These are phyloP conservation scores for Melanopsichium pennsylvanicum DNA, from an alignment of 1,284 basidiomycete species.

Conservation along the genomic window DNA sequence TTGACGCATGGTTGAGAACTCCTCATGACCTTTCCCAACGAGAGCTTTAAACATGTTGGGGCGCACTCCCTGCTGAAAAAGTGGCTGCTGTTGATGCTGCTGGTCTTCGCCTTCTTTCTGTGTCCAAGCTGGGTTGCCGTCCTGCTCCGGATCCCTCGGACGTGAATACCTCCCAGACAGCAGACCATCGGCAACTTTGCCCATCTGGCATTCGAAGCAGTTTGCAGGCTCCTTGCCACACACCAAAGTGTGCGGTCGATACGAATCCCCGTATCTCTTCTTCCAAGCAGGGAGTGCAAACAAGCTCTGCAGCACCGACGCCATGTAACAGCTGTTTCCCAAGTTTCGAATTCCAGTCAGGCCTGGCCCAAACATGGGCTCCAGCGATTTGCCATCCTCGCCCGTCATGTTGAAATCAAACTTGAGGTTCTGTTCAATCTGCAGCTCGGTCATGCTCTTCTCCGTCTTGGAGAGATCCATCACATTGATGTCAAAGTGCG, in stretches of 20 bases:
- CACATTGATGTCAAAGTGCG: constrained; percentile 87
- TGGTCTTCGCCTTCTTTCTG: constrained; percentile 2
- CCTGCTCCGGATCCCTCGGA: constrained; percentile 67
- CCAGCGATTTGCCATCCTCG: constrained; percentile 86
- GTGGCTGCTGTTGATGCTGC: constrained; percentile 19
- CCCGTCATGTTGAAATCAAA: constrained; percentile 93
- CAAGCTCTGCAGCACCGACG: constrained; percentile 86
- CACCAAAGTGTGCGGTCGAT: constrained; percentile 72
- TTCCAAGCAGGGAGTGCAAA: constrained; percentile 84
- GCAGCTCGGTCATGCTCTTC: constrained; percentile 95
- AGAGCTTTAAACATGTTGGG: constrained; percentile 87
- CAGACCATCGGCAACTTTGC: constrained; percentile 90
- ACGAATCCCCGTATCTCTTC: constrained; percentile 74
- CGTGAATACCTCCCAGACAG: constrained; percentile 89
- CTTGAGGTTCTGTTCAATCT: constrained; percentile 94
- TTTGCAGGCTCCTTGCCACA: constrained; percentile 79
- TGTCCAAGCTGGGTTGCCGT: constrained; percentile 8
- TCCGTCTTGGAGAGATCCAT: constrained; percentile 87
- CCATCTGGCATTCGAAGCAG: constrained; percentile 93
- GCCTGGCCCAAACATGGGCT: constrained; percentile 87
- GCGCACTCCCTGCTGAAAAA: constrained; percentile 84
- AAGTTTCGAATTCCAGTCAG: constrained; percentile 90
- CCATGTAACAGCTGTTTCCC: constrained; percentile 98
- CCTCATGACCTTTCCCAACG: constrained; percentile 88
- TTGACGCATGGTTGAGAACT: constrained; percentile 95